A percentile compares a stretch with the other conserved stretches of the same genome.
Evolutionary conservation across 257 asterid species (phyloP).

Genomic region (Catharanthus roseus): DNA sequence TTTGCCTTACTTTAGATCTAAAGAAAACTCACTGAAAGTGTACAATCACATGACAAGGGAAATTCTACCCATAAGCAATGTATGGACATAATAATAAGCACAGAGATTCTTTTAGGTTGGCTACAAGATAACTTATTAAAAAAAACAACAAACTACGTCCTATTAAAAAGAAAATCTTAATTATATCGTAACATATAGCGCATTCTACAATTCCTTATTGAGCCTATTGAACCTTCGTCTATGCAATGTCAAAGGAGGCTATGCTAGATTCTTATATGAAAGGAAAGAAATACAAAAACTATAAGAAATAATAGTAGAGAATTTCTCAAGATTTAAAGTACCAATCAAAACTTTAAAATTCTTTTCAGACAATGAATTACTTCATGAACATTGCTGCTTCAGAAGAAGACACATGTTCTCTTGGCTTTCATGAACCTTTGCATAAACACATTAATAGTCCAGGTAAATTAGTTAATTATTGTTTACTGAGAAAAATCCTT

Average conservation of each 20-base stretch:
- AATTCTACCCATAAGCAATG: background rate
- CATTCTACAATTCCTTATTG: background rate
- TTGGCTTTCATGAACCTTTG: background rate
- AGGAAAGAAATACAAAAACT: background rate
- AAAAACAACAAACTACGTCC: too few relatives aligned
- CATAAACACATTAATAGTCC: background rate
- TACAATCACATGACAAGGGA: background rate
- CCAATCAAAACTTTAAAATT: background rate
- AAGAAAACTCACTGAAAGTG: background rate
- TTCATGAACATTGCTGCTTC: background rate
- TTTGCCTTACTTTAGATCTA: background rate
- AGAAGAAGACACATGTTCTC: background rate
- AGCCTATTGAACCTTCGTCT: background rate
- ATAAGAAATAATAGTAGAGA: background rate
- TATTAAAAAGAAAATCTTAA: background rate
- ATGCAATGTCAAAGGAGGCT: background rate
- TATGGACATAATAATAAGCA: background rate
- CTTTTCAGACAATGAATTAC: background rate
- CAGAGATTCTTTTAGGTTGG: background rate
- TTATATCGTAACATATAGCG: background rate
- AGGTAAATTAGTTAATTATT: background rate
- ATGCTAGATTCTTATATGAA: background rate
- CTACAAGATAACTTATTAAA: too few relatives aligned
- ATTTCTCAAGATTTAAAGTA: background rate
- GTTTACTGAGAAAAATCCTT: background rate